Percentiles rank a stretch among this genome's conserved stretches.
Evolutionary conservation across 2,329 filamentous ascomycete genomes (phyloP).

Genomic region (Neofusicoccum ribis): DNA sequence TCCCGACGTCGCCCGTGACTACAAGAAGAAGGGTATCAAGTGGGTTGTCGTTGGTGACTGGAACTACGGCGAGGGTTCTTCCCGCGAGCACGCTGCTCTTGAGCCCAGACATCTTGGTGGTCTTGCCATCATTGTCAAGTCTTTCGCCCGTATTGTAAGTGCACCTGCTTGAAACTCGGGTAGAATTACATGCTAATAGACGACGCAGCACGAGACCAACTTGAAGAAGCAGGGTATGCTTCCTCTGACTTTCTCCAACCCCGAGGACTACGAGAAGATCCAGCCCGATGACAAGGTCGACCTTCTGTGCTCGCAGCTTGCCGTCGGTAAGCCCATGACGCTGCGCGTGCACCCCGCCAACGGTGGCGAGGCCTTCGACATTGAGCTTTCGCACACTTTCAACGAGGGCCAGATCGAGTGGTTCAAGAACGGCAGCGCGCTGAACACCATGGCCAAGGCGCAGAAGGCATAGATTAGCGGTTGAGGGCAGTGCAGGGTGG

Average conservation of each 20-base stretch:
- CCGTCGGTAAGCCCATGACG: constrained; percentile 88
- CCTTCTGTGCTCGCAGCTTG: constrained; percentile 83
- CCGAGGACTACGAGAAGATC: constrained; percentile 97
- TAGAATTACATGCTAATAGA: constrained; percentile 20
- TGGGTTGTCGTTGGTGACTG: constrained; percentile 99
- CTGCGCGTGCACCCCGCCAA: constrained; percentile 90
- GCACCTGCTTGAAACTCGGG: neutral
- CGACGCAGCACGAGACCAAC: constrained; percentile 86
- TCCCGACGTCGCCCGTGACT: constrained; percentile 91
- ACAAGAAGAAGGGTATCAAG: constrained; percentile 94
- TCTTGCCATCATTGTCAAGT: constrained; percentile 92
- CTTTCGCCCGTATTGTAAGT: constrained; percentile 86
- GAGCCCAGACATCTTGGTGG: constrained; percentile 97
- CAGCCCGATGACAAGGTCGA: constrained; percentile 90
- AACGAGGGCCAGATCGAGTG: constrained; percentile 97
- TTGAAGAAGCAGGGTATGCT: constrained; percentile 99
- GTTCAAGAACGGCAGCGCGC: constrained; percentile 96
- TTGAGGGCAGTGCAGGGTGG: neutral
- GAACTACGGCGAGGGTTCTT: constrained; percentile 98
- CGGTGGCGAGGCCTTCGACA: constrained; percentile 70
- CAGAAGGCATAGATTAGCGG: constrained; percentile 22
- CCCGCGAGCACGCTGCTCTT: constrained; percentile 96
- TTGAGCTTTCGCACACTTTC: constrained; percentile 92
- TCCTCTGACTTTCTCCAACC: constrained; percentile 90
- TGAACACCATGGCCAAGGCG: constrained; percentile 96